These are phyloP conservation scores for Calonectria fujianensis DNA, from an alignment of 2,329 filamentous ascomycete species.

Conservation along the genomic window DNA sequence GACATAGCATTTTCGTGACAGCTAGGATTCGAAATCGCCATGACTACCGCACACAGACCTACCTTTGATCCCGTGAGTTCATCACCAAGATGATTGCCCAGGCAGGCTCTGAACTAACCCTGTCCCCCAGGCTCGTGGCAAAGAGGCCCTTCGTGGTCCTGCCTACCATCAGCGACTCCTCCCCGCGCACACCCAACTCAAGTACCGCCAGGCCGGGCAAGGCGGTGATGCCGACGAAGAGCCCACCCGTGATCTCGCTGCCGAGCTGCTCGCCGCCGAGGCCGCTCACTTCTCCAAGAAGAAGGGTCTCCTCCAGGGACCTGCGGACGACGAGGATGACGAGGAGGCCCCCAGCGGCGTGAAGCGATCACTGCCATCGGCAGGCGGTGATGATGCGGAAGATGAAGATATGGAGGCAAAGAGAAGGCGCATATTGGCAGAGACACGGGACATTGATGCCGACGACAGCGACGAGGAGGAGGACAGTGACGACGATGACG, in stretches of 20 bases:
- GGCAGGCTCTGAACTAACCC: constrained; percentile 52
- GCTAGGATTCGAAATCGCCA: constrained; percentile 55
- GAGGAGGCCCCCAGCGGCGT: constrained; percentile 64
- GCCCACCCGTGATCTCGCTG: constrained; percentile 84
- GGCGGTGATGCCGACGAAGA: constrained; percentile 86
- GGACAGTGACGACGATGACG: constrained; percentile 65
- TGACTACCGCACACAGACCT: constrained; percentile 86
- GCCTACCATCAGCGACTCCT: constrained; percentile 97
- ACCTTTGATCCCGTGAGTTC: constrained; percentile 90
- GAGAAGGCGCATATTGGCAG: constrained; percentile 89
- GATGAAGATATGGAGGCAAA: constrained; percentile 87
- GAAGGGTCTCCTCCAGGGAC: constrained; percentile 70
- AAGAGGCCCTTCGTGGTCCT: constrained; percentile 93
- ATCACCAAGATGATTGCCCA: constrained; percentile 37
- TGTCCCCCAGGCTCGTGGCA: constrained; percentile 83
- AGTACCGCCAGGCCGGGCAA: constrained; percentile 90
- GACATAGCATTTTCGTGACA: background rate
- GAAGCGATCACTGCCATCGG: constrained; percentile 74
- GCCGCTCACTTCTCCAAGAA: constrained; percentile 91
- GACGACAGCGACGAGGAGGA: constrained; percentile 78
- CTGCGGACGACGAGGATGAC: constrained; percentile 70
- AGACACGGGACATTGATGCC: constrained; percentile 91
- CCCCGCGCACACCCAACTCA: constrained; percentile 94
- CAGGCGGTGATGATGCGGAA: constrained; percentile 65
- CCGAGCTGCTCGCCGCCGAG: constrained; percentile 93